Conservation (phyloP, 345 rosid species). For the Bretschneidera sinensis region DNA sequence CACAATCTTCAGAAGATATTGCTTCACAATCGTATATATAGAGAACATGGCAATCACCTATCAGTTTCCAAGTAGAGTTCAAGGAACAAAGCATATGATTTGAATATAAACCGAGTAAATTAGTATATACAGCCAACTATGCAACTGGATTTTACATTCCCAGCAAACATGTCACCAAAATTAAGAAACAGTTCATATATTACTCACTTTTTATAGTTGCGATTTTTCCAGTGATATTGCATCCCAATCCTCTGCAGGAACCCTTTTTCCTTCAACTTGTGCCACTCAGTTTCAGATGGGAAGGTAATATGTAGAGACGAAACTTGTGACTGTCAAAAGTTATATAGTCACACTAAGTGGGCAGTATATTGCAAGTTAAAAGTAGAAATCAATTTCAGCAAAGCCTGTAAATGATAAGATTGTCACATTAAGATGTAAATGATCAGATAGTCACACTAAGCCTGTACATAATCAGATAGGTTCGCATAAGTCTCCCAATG, state of each 20-base stretch:
- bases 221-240: slow-evolving; percentile 97
- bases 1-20: too few species aligned
- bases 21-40: neutral
- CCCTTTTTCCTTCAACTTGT: slow-evolving; percentile 55
- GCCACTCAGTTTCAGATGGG: slow-evolving; percentile 77
- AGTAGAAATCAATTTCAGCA: slow-evolving; percentile 1
- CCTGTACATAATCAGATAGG: too few species aligned
- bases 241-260: slow-evolving; percentile 82
- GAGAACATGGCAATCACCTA: neutral
- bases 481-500: too few species aligned
- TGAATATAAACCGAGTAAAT: neutral
- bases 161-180: neutral
- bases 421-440: neutral
- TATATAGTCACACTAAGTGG: slow-evolving; percentile 6
- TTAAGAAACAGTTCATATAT: too few species aligned
- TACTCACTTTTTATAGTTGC: slow-evolving; percentile 67
- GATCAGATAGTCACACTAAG: too few species aligned
- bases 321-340: slow-evolving; percentile 52
- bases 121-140: neutral
- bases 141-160: neutral
- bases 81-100: neutral
- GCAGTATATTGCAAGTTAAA: slow-evolving; percentile 10
- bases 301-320: slow-evolving; percentile 90
- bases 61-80: neutral
- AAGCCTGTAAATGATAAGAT: neutral